These are phyloP conservation scores for Phytophthora megakarya DNA, from an alignment of 352 stramenopile species.

Conservation along the genomic window DNA sequence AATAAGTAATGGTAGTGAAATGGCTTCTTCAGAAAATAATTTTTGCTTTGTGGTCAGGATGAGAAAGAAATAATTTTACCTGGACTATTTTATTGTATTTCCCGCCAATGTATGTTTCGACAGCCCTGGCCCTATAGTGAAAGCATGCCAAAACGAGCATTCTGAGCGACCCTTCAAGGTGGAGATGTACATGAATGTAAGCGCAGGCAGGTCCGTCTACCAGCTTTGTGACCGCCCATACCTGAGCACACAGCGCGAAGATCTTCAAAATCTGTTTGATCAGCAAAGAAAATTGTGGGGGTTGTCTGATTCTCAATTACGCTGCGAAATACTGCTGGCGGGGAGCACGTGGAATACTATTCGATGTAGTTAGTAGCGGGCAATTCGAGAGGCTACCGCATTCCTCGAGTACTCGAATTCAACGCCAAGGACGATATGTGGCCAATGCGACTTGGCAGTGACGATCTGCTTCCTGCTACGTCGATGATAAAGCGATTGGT, in stretches of 20 bases:
- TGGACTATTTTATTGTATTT: too few species aligned
- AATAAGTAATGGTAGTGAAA: too few species aligned
- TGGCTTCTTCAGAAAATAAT: too few species aligned
- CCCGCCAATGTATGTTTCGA: too few species aligned
- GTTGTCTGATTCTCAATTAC: not conserved
- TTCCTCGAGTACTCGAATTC: not conserved
- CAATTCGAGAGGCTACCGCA: not conserved
- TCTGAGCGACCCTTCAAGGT: not conserved
- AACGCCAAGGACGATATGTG: not conserved
- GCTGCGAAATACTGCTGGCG: not conserved
- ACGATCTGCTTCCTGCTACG: not conserved
- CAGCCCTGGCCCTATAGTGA: too few species aligned
- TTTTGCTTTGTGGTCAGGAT: too few species aligned
- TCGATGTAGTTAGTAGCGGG: not conserved
- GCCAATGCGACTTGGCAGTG: not conserved
- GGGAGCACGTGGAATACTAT: not conserved
- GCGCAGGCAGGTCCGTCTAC: not conserved
- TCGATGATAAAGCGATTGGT: not conserved
- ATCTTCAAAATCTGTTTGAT: not conserved
- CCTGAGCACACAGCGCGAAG: too few species aligned
- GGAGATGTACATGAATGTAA: not conserved
- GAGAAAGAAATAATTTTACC: too few species aligned
- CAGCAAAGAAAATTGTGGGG: not conserved
- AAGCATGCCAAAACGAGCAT: not conserved
- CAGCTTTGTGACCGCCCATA: too few species aligned